Percentiles rank a stretch among this genome's conserved stretches.
phyloP scores from a whole-genome alignment of 352 stramenopile species.

The Peronosclerospora sorghi region DNA sequence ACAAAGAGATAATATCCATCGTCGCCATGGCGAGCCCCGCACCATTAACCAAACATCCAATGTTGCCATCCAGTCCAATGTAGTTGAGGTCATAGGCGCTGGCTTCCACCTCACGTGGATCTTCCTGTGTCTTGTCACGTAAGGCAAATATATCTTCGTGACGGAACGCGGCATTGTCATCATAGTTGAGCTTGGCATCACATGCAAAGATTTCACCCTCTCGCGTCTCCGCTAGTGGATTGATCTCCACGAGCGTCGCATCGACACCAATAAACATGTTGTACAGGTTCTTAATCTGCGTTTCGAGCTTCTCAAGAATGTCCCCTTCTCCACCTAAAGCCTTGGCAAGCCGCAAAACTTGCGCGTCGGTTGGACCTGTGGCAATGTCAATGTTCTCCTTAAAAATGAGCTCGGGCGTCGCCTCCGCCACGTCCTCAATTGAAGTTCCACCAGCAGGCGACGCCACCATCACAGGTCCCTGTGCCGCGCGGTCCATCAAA shows the following conservation, averaged over 20 bases:
- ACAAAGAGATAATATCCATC: slow-evolving; percentile 99
- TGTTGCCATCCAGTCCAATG: slow-evolving; percentile 98
- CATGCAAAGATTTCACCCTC: slow-evolving; percentile 92
- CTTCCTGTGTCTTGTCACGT: slow-evolving; percentile 89
- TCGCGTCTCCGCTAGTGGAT: slow-evolving; percentile 95
- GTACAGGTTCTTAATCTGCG: slow-evolving; percentile 87
- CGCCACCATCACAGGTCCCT: slow-evolving; percentile 94
- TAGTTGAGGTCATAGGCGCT: slow-evolving; percentile 97
- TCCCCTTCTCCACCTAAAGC: slow-evolving; percentile 55
- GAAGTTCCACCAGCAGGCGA: slow-evolving; percentile 88
- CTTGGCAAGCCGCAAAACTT: slow-evolving; percentile 61
- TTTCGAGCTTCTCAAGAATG: slow-evolving; percentile 49
- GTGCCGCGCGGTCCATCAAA: slow-evolving; percentile 93
- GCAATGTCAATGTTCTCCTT: slow-evolving; percentile 93
- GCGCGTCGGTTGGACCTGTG: slow-evolving; percentile 79
- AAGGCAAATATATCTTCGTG: slow-evolving; percentile 90
- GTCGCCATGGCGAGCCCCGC: slow-evolving; percentile 98
- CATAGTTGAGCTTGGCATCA: slow-evolving; percentile 99
- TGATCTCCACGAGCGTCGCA: slow-evolving; percentile 97
- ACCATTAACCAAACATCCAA: slow-evolving; percentile 99
- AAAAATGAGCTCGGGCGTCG: slow-evolving; percentile 89
- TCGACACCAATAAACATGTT: slow-evolving; percentile 94
- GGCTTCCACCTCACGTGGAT: slow-evolving; percentile 91
- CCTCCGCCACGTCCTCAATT: slow-evolving; percentile 95
- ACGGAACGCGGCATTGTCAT: slow-evolving; percentile 96